These are phyloP conservation scores for Aureobasidium sp. DNA, from an alignment of 2,329 filamentous ascomycete species.

Conservation along the genomic window DNA sequence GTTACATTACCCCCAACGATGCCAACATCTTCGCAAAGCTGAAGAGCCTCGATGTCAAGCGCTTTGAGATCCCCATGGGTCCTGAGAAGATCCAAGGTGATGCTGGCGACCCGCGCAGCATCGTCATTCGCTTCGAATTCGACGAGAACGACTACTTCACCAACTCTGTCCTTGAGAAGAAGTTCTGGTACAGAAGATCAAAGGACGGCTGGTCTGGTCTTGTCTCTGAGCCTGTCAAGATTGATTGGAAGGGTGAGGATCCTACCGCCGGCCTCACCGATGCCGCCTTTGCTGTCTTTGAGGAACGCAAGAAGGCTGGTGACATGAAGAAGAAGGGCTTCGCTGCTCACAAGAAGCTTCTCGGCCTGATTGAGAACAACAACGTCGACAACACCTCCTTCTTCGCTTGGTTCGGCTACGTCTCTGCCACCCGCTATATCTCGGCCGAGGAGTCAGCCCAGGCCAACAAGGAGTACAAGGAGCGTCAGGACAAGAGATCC, in stretches of 20 bases:
- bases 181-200: constrained; percentile 73
- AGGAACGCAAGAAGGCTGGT: constrained; percentile 48
- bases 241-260: constrained; percentile 78
- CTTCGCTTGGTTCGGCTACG: constrained; percentile 82
- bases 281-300: constrained; percentile 60
- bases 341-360: constrained; percentile 46
- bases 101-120: constrained; percentile 69
- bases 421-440: constrained; percentile 54
- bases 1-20: constrained; percentile 77
- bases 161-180: constrained; percentile 74
- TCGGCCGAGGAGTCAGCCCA: constrained; percentile 61
- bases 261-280: constrained; percentile 71
- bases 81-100: constrained; percentile 28
- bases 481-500: constrained; percentile 43
- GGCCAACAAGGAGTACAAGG: constrained; percentile 51
- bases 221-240: constrained; percentile 80
- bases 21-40: constrained; percentile 64
- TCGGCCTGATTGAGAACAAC: constrained; percentile 41
- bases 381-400: constrained; percentile 54
- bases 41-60: constrained; percentile 60
- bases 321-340: constrained; percentile 37
- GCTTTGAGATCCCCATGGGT: constrained; percentile 62
- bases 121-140: constrained; percentile 73
- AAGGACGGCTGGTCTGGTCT: constrained; percentile 64
- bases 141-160: constrained; percentile 73